These are phyloP conservation scores for Candida anglica DNA, from an alignment of 805 yeast species.

Conservation along the genomic window DNA sequence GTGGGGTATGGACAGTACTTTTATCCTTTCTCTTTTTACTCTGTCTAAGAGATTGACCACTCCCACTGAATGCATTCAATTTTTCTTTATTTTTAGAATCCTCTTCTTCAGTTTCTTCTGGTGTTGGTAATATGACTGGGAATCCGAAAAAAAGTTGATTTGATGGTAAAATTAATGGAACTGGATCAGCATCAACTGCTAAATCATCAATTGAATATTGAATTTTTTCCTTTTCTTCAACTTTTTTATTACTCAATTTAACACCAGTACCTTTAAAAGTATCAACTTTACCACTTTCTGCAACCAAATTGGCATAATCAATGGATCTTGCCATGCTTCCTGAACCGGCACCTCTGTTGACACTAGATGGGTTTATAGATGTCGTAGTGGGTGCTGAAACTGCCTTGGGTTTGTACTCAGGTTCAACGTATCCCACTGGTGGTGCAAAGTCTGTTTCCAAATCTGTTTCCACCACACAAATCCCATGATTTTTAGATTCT, in stretches of 20 bases:
- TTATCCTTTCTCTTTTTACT: conserved; percentile 66
- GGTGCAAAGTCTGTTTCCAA: conserved; percentile 97
- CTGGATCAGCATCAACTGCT: conserved; percentile 61
- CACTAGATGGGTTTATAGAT: conserved; percentile 31
- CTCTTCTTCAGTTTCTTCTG: conserved; percentile 18
- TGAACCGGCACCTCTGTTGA: conserved; percentile 37
- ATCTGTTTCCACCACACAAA: conserved; percentile 96
- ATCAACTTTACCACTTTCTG: conserved; percentile 22
- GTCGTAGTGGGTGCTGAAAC: conserved; percentile 25
- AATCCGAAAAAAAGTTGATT: conserved; percentile 93
- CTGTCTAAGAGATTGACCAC: conserved; percentile 73
- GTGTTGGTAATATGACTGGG: conserved; percentile 55
- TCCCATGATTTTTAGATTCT: conserved; percentile 56
- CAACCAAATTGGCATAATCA: conserved; percentile 58
- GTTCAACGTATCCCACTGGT: conserved; percentile 97
- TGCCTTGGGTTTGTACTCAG: conserved; percentile 52
- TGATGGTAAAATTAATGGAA: conserved; percentile 67
- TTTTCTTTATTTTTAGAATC: conserved; percentile 30
- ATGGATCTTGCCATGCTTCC: conserved; percentile 79
- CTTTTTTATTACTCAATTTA: conserved; percentile 61
- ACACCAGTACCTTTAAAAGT: conserved; percentile 62
- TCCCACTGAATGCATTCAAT: conserved; percentile 47
- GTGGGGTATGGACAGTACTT: conserved; percentile 42
- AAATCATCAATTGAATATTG: conserved; percentile 37
- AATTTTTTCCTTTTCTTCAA: conserved; percentile 11